Base-by-base conservation (phyloP, 257 asterid species). In the Ligustrum vulgare region DNA sequence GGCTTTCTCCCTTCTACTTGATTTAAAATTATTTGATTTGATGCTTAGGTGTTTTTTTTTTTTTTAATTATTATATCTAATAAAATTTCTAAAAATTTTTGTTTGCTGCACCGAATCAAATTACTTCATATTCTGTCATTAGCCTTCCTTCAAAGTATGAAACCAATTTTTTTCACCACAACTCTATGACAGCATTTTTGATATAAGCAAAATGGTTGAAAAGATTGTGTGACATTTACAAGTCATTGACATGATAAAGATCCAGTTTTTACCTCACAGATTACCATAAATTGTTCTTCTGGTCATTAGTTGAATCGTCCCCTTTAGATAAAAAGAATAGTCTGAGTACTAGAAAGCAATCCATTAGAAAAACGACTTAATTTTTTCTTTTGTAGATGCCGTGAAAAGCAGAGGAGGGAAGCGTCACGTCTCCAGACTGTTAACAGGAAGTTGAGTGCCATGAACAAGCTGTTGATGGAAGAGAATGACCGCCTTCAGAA, bases 401-500 rank as follows among this genome's bases (percentile, higher is more conserved):
- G 98, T 13, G 99, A 94, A 62, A 94, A 92, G 77, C 97, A 94
- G 85, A 80, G 96, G 82, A 94, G 91, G 73, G 99, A 92, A 80
- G 80, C 99, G 4, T 91, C 96, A 37, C 93, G 93, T 45, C 93
- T 94, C 35, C 92, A 86, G 80, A 84, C 96, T 6, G 96, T 91
- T 4, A 94, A 92, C 83, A 78, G 95, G 85, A 92, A 92, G 91
- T 89, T 94, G 77, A 69, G 79, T 69, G 97, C 99, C 71, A 91
- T 91, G 97, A 94, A 94, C 79, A 90, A 92, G 89, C 82, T 91
- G 87, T 84, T 94, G 83, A 90, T 91, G 97, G 99, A 91, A 85
- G 98, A 92, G 86, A 94, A 94, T 60, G 99, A 94, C 80, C 98
- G 96, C 54, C 86, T 94, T 62, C 97, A 94, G 74, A 94, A 89